phyloP scores from a whole-genome alignment of 2,329 filamentous ascomycete genomes.

The Calonectria pauciramosa region DNA sequence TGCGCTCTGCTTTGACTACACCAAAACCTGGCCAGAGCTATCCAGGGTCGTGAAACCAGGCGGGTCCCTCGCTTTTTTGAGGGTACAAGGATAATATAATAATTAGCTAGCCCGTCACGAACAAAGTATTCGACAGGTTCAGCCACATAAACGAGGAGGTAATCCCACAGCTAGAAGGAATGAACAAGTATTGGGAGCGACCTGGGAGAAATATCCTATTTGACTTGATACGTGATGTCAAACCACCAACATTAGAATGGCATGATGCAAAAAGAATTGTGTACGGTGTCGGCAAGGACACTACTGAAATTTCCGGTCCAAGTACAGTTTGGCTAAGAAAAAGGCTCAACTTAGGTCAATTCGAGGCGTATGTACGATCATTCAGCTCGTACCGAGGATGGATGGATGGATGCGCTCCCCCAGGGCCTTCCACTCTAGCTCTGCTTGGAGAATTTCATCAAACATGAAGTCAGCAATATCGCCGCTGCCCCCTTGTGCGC shows the following conservation, averaged over 20 bases:
- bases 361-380: constrained; percentile 73
- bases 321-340: constrained; percentile 64
- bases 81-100: constrained; percentile 76
- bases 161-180: constrained; percentile 58
- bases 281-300: constrained; percentile 67
- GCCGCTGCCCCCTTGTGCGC: constrained; percentile 67
- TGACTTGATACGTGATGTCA: constrained; percentile 63
- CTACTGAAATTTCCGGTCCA: constrained; percentile 49
- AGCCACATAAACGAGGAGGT: constrained; percentile 65
- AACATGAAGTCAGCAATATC: constrained; percentile 75
- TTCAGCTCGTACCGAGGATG: constrained; percentile 73
- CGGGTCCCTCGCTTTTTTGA: constrained; percentile 75
- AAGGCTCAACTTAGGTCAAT: constrained; percentile 67
- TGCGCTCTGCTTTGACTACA: constrained; percentile 77
- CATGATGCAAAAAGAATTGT: constrained; percentile 64
- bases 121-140: constrained; percentile 66
- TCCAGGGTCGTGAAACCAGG: constrained; percentile 65
- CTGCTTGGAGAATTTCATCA: constrained; percentile 68
- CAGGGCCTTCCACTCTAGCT: constrained; percentile 64
- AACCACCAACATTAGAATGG: constrained; percentile 67
- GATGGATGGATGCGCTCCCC: constrained; percentile 66
- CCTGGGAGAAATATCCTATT: constrained; percentile 70
- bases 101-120: constrained; percentile 65
- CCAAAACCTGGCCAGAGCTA: constrained; percentile 67
- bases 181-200: constrained; percentile 74